Conservation (phyloP, 257 asterid genomes). For the Paulownia fortunei region DNA sequence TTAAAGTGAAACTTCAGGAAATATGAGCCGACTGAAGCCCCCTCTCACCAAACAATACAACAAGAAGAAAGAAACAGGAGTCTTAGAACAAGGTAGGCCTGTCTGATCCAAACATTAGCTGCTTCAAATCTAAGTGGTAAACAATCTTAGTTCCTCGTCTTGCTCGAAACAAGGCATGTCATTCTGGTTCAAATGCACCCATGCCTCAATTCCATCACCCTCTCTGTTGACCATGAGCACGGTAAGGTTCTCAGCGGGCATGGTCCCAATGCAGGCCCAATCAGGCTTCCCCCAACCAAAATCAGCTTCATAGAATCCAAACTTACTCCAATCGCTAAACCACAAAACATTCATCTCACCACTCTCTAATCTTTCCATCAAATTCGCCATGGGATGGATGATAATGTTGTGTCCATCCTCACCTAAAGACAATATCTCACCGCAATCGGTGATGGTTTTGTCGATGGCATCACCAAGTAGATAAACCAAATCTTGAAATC, state of each 20-base stretch:
- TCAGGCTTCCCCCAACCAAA: constrained; percentile 45
- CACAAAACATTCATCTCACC: constrained; percentile 1
- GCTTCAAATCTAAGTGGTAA: neutral
- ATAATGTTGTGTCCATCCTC: neutral
- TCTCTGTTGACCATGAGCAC: constrained; percentile 15
- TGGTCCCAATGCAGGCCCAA: constrained; percentile 5
- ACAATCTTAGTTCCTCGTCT: constrained; percentile 1
- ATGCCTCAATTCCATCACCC: constrained; percentile 43
- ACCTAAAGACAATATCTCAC: neutral
- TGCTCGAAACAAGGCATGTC: constrained; percentile 30
- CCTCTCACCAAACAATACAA: too few relatives aligned
- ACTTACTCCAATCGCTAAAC: constrained; percentile 36
- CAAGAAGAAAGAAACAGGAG: too few relatives aligned
- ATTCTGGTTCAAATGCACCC: constrained; percentile 16
- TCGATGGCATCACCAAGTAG: neutral
- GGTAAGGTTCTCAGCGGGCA: neutral
- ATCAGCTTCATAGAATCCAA: constrained; percentile 39
- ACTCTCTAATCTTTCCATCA: neutral
- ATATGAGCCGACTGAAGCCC: too few relatives aligned
- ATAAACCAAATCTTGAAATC: constrained; percentile 1
- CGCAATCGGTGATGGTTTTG: neutral
- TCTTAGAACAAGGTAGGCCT: too few relatives aligned
- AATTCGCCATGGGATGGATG: neutral
- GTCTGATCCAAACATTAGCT: too few relatives aligned
- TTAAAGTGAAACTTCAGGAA: too few relatives aligned